Percentiles rank a stretch among this genome's conserved stretches.
Conservation (phyloP, 176 grass and related monocot genomes). For the Bonia amplexicaulis region DNA sequence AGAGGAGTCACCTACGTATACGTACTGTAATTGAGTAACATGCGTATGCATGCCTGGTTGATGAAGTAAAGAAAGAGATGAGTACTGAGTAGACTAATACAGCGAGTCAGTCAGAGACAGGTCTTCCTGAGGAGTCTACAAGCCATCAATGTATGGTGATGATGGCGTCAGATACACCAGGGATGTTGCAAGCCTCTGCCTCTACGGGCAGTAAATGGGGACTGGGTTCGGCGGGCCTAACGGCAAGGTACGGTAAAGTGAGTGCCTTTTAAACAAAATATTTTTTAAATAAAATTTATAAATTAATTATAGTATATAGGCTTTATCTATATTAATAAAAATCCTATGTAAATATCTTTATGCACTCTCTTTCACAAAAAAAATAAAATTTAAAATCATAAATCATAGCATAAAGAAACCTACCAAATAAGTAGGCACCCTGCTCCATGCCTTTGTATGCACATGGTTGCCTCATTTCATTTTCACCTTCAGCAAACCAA, state of each 20-base stretch:
- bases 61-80: not conserved
- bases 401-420: no score
- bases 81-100: not conserved
- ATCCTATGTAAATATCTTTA: no score
- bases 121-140: not conserved
- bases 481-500: not conserved
- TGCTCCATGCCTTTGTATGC: conserved; percentile 11
- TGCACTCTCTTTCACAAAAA: no score
- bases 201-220: not conserved
- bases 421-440: conserved; percentile 19
- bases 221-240: no score
- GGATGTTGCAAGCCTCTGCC: not conserved
- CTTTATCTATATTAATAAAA: no score
- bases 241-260: no score
- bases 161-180: conserved; percentile 45
- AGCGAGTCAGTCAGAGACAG: not conserved
- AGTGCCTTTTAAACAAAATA: no score
- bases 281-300: no score
- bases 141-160: conserved; percentile 27
- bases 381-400: no score
- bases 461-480: conserved; percentile 24
- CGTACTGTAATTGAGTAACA: not conserved
- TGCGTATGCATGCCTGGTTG: not conserved
- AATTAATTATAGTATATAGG: no score
- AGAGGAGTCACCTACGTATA: not conserved